Base-by-base conservation (phyloP, 2,329 filamentous ascomycete genomes). In the Trichoderma guizhouense region DNA sequence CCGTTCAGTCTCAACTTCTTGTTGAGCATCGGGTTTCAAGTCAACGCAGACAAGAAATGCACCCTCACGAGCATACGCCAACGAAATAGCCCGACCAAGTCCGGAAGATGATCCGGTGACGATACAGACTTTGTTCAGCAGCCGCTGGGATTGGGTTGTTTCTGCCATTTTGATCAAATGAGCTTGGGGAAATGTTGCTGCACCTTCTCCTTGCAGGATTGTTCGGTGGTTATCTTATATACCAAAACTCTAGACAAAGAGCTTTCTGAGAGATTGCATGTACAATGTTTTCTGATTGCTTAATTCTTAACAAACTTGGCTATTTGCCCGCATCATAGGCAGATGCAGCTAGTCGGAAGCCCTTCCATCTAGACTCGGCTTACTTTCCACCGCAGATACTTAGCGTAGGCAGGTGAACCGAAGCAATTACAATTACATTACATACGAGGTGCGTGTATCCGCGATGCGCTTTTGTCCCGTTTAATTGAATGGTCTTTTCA, bases 101-200 rank as follows among this genome's bases (percentile, higher is more conserved):
- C 84, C 84, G 0, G 84, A 84, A 0, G 84, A 85, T 2, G 82
- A 78, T 12, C 85, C 85, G 0, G 85, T 86, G 7, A 86, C 78
- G 28, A 86, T 81, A 28, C 69, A 71, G 7, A 71, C 62, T 24
- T 61, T 73, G 15, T 65, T 65, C 34, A 65, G 14, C 4, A 73
- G 58, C 3, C 69, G 69, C 15, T 63, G 53, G 8, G 28, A 36
- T 5, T 4, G 4, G 0, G 12, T 12, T 14, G 26, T 7, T n/a
- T 69, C 55, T 18, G 57, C 30, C 67, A 69, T 69, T 51, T 21
- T 26, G 21, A 4, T 36, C 14, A 15, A 24, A 14, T 34, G 36
- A 9, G 5, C 18, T 30, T 12, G 18, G 1, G 12, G 5, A 15
- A 47, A 24, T 15, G 15, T 12, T 43, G 15, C 6, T 47, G 15